phyloP scores from a whole-genome alignment of 2,329 filamentous ascomycete genomes.

The Fusarium dlaminii region DNA sequence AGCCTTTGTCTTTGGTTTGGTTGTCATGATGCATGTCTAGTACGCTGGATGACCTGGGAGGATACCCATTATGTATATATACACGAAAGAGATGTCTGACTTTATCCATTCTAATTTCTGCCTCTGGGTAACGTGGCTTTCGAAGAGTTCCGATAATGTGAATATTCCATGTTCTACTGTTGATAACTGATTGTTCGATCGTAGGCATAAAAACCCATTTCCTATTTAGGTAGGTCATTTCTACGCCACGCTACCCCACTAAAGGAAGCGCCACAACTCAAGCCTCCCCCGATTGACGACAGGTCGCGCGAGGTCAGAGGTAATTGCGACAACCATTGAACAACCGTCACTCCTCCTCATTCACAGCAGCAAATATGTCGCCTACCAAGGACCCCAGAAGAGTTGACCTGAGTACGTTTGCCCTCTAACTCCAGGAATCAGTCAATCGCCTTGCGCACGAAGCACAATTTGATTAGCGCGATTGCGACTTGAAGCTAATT shows the following conservation, averaged over 20 bases:
- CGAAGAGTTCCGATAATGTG: neutral
- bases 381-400: conserved; percentile 56
- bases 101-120: neutral
- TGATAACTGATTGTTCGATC: neutral
- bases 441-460: neutral
- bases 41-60: conserved; percentile 12
- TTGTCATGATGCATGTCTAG: conserved; percentile 11
- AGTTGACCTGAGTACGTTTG: conserved; percentile 54
- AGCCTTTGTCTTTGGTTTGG: conserved; percentile 1
- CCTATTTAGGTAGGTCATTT: conserved; percentile 27
- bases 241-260: conserved; percentile 28
- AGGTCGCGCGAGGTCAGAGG: conserved; percentile 29
- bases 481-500: conserved; percentile 19
- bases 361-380: conserved; percentile 47
- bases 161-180: neutral
- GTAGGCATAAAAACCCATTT: neutral
- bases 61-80: conserved; percentile 10
- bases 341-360: conserved; percentile 20
- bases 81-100: neutral
- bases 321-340: conserved; percentile 35
- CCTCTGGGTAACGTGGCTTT: neutral
- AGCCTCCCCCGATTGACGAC: conserved; percentile 25
- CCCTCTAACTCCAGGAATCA: neutral
- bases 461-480: neutral
- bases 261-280: conserved; percentile 13